Conservation (phyloP, 192 early-diverging fungal species). For the Lobosporangium transversale region DNA sequence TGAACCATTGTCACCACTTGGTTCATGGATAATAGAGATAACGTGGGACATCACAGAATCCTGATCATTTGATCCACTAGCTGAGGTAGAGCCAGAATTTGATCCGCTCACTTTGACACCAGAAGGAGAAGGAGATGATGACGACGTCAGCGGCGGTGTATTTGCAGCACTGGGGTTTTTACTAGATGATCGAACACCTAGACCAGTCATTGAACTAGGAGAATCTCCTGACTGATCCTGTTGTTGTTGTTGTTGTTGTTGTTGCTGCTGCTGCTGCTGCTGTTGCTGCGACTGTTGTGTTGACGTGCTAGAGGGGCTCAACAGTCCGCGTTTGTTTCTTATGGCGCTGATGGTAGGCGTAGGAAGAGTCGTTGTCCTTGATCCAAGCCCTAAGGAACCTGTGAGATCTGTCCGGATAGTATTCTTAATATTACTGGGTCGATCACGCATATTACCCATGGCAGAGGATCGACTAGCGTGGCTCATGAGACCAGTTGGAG, state of each 20-base stretch:
- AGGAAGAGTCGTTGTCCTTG: constrained; percentile 12
- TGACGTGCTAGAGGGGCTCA: not conserved
- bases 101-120: not conserved
- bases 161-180: too few relatives aligned
- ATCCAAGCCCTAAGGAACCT: not conserved
- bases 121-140: too few relatives aligned
- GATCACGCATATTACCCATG: constrained; percentile 11
- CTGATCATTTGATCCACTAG: too few relatives aligned
- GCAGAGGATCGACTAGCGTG: constrained; percentile 22
- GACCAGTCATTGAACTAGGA: not conserved
- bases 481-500: not conserved
- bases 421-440: constrained; percentile 14
- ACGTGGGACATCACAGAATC: not conserved
- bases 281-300: not conserved
- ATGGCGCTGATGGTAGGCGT: constrained; percentile 27
- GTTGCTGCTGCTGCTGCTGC: not conserved
- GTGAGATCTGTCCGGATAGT: constrained; percentile 26
- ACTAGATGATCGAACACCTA: too few relatives aligned
- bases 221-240: not conserved
- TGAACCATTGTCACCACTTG: too few relatives aligned
- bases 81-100: too few relatives aligned
- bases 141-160: too few relatives aligned
- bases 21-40: not conserved
- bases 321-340: constrained; percentile 11
- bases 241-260: not conserved